Percentiles rank a stretch among this genome's conserved stretches.
Conservation (phyloP, 306 rosid species). For the Arachis hypogaea region DNA sequence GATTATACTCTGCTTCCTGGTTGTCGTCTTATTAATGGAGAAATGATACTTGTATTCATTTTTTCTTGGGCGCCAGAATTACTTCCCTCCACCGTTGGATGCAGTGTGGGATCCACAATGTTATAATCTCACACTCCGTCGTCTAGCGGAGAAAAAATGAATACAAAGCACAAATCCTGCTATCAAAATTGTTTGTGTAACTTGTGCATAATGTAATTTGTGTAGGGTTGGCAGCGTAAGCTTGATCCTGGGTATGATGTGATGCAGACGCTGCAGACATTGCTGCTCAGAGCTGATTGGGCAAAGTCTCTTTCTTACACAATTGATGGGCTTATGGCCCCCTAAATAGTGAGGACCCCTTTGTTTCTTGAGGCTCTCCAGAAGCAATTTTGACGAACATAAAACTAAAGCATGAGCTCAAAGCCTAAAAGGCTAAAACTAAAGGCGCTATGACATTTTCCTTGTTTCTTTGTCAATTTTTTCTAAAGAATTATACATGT, state of each 20-base stretch:
- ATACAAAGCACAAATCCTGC: too few relatives aligned
- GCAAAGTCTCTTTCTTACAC: conserved; percentile 84
- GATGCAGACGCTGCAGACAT: conserved; percentile 77
- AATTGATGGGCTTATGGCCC: conserved; percentile 88
- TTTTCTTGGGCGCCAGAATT: background rate
- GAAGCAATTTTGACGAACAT: conserved; percentile 56
- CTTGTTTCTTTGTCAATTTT: background rate
- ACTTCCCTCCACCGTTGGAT: too few relatives aligned
- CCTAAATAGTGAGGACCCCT: conserved; percentile 42
- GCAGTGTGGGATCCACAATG: too few relatives aligned
- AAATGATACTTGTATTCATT: background rate
- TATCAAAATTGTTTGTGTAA: background rate
- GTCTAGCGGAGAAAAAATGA: too few relatives aligned
- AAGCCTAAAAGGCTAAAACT: background rate
- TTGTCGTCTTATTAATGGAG: too few relatives aligned
- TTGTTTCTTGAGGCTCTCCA: conserved; percentile 30
- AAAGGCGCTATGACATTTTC: conserved; percentile 3
- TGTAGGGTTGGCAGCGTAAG: conserved; percentile 92
- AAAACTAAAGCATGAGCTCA: conserved; percentile 11
- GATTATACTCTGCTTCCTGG: too few relatives aligned
- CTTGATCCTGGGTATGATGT: conserved; percentile 80
- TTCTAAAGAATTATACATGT: conserved; percentile 13
- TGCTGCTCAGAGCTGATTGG: conserved; percentile 81
- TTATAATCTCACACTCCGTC: too few relatives aligned
- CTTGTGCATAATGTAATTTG: background rate